phyloP scores from a whole-genome alignment of 1,284 basidiomycete species.

The Schizopora paradoxa region DNA sequence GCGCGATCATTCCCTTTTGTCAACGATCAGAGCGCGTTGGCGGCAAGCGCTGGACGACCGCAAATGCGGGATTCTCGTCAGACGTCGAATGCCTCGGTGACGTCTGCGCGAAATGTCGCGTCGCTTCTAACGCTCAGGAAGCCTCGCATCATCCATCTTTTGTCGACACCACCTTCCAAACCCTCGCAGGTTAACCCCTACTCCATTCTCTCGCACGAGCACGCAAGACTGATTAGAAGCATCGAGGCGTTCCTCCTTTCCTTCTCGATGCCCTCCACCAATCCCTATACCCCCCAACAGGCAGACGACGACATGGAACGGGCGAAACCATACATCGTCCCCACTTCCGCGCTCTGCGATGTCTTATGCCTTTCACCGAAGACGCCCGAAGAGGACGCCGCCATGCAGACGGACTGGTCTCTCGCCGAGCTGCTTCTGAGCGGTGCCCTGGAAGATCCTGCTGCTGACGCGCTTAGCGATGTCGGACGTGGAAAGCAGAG shows the following conservation, averaged over 20 bases:
- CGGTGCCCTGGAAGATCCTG: slow-evolving; percentile 31
- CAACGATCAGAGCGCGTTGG: not conserved
- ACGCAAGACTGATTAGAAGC: slow-evolving; percentile 29
- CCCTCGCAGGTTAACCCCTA: not conserved
- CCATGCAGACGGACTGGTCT: slow-evolving; percentile 25
- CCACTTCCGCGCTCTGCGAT: slow-evolving; percentile 28
- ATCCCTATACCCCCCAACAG: slow-evolving; percentile 2
- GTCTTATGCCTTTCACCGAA: slow-evolving; percentile 20
- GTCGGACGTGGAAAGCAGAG: not conserved
- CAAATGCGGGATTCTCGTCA: not conserved
- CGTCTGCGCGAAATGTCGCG: slow-evolving; percentile 6
- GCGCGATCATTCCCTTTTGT: slow-evolving; percentile 5
- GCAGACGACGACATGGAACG: slow-evolving; percentile 22
- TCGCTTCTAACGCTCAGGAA: slow-evolving; percentile 14
- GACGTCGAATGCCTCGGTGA: not conserved
- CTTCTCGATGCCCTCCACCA: slow-evolving; percentile 22
- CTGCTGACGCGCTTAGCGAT: not conserved
- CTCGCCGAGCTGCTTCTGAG: slow-evolving; percentile 34
- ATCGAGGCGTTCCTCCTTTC: slow-evolving; percentile 35
- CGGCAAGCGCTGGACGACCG: not conserved
- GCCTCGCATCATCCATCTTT: slow-evolving; percentile 31
- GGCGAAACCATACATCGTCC: slow-evolving; percentile 31
- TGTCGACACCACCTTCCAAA: slow-evolving; percentile 21
- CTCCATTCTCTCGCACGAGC: slow-evolving; percentile 14
- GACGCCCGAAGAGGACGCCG: slow-evolving; percentile 15